Base-by-base conservation (phyloP, 352 stramenopile genomes). In the Pythium periplocum region DNA sequence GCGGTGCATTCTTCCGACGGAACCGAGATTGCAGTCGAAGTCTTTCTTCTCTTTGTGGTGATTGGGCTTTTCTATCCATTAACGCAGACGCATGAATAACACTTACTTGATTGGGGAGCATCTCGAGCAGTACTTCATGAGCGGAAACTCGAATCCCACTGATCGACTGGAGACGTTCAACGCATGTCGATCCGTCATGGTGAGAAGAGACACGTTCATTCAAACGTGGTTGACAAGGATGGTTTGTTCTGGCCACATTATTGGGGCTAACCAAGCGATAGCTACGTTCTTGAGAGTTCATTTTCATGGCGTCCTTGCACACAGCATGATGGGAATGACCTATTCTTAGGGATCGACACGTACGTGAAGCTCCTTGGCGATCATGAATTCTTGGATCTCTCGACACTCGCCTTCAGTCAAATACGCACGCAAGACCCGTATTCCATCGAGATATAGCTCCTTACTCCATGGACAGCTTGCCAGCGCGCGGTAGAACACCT, bases 401-500 rank as follows among this genome's bases (percentile, higher is more conserved):
- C 70, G 56, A 54, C 79, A 86, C 50, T 91, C 78, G 2, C 61
- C 62, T 31, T 69, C 60, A 32, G 40, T 84, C 58, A 94, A 53
- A 52, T 90, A 94, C 17, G 76, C 55, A 10, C 84, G 75, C 10
- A 91, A 51, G 9, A 90, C 44, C 6, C 70, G 62, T 8, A 91
- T 49, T 0, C 76, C 78, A 47, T 90, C 82, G 48, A 87, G 57
- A 50, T 90, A 91, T 36, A 94, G 51, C 30, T 59, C 59, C 46
- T 93, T 94, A 55, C 82, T 91, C 84, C 84, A 94, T 36, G 82
- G 74, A 56, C 78, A 89, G 4, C 69, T 75, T 31, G 70, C 69
- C 48, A 94, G 58, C 17, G 68, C 82, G 37, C 84, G 81, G 36
- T 93, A 91, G 44, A 91, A 75, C 3, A 93, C 66, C 40, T 85